Evolutionary conservation across 2,329 filamentous ascomycete species (phyloP).

Genomic region (Colletotrichum shisoi): DNA sequence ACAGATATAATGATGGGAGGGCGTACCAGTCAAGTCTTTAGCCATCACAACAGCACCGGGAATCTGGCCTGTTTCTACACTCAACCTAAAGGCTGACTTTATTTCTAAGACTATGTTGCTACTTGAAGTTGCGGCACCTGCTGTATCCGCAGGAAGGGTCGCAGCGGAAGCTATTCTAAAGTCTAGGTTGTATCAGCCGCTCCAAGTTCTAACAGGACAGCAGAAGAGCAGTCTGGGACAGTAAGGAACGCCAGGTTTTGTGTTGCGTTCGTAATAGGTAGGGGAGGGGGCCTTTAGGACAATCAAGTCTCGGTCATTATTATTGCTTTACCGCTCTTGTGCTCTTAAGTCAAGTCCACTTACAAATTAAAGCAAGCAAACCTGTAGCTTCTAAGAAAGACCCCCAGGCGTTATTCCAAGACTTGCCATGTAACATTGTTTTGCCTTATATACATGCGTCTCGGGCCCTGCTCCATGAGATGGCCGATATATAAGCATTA

Average conservation of each 20-base stretch:
- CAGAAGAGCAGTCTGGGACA: neutral
- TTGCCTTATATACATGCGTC: neutral
- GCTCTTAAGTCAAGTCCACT: neutral
- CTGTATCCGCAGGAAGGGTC: neutral
- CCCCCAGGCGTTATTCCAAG: too few relatives aligned
- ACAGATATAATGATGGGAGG: neutral
- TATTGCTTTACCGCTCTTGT: slow-evolving; percentile 5
- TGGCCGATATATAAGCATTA: neutral
- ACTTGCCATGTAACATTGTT: neutral
- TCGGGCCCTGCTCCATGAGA: neutral
- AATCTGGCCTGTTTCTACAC: slow-evolving; percentile 13
- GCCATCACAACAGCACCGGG: slow-evolving; percentile 14
- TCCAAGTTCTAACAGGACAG: neutral
- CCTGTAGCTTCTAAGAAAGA: too few relatives aligned
- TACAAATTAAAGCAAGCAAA: too few relatives aligned
- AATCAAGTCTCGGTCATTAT: neutral
- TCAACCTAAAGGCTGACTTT: slow-evolving; percentile 8
- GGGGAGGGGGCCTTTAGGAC: neutral
- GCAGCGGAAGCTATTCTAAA: slow-evolving; percentile 5
- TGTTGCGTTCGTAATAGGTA: neutral
- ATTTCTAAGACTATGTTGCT: slow-evolving; percentile 5
- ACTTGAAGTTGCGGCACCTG: neutral
- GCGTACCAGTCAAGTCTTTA: slow-evolving; percentile 19
- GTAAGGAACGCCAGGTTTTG: neutral
- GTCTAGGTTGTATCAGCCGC: neutral